Conservation (phyloP, 1,284 basidiomycete genomes). For the Cystobasidiaceae sp. region DNA sequence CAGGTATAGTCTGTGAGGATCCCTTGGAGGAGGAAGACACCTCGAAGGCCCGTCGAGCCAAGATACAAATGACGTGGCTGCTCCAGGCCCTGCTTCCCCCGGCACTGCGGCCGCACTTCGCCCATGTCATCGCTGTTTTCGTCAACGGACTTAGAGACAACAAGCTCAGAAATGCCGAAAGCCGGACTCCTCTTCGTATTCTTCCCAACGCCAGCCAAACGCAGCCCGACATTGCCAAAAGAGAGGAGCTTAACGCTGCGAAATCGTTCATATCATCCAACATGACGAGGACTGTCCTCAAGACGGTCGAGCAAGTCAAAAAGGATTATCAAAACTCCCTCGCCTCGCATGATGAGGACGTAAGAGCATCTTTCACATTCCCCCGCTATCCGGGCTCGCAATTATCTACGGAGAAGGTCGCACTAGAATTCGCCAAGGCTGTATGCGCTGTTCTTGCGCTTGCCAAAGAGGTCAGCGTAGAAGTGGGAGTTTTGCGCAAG, state of each 20-base stretch:
- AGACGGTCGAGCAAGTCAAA: constrained; percentile 58
- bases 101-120: constrained; percentile 75
- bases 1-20: constrained; percentile 79
- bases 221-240: constrained; percentile 62
- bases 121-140: constrained; percentile 69
- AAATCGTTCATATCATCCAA: constrained; percentile 71
- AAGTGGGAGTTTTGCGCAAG: constrained; percentile 81
- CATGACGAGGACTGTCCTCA: constrained; percentile 76
- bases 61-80: constrained; percentile 91
- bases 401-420: constrained; percentile 66
- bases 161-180: constrained; percentile 57
- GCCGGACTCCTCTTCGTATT: constrained; percentile 66
- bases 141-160: constrained; percentile 77
- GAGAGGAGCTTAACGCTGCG: constrained; percentile 63
- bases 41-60: constrained; percentile 18
- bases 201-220: constrained; percentile 60
- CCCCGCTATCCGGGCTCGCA: constrained; percentile 83
- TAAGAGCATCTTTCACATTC: constrained; percentile 63
- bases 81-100: constrained; percentile 84
- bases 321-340: constrained; percentile 55
- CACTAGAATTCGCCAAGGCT: constrained; percentile 87
- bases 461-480: constrained; percentile 70
- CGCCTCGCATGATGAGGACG: constrained; percentile 54
- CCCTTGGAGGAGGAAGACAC: constrained; percentile 58
- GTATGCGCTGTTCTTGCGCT: constrained; percentile 74